phyloP scores from a whole-genome alignment of 129 eudicot species.

The Chrysanthemum makinoi region DNA sequence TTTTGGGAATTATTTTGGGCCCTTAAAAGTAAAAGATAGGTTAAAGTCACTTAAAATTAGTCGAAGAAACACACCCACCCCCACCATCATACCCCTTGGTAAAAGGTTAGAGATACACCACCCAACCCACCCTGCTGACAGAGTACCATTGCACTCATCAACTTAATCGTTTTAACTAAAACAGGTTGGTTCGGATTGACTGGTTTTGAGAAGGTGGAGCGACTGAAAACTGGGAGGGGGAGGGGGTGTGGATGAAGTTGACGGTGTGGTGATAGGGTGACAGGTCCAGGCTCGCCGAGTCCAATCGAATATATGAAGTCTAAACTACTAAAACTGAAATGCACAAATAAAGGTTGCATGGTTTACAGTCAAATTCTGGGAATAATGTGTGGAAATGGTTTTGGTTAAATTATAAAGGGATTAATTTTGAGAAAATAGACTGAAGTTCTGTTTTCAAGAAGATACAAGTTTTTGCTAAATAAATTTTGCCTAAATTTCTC shows the following conservation, averaged over 20 bases:
- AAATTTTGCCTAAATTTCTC: background rate
- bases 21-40: slow-evolving; percentile 13
- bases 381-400: slow-evolving; percentile 24
- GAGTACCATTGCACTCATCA: slow-evolving; percentile 19
- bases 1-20: slow-evolving; percentile 13
- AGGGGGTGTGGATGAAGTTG: slow-evolving; percentile 6
- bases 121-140: slow-evolving; percentile 4
- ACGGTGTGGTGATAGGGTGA: background rate
- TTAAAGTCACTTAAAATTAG: slow-evolving; percentile 7
- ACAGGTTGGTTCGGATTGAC: background rate
- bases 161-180: background rate
- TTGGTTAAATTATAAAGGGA: background rate
- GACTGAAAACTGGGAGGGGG: slow-evolving; percentile 3
- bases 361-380: slow-evolving; percentile 17
- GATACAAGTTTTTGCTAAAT: background rate
- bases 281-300: background rate
- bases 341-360: slow-evolving; percentile 26
- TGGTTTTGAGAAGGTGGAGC: slow-evolving; percentile 6
- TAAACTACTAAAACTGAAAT: slow-evolving; percentile 23
- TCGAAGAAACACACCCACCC: slow-evolving; percentile 7
- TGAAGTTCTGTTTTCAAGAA: slow-evolving; percentile 8
- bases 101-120: slow-evolving; percentile 1
- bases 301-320: background rate
- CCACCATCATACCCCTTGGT: background rate
- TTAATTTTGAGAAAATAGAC: slow-evolving; percentile 2